Evolutionary conservation across 495 filamentous ascomycete species (phyloP).

Genomic region (Tuber aestivum): DNA sequence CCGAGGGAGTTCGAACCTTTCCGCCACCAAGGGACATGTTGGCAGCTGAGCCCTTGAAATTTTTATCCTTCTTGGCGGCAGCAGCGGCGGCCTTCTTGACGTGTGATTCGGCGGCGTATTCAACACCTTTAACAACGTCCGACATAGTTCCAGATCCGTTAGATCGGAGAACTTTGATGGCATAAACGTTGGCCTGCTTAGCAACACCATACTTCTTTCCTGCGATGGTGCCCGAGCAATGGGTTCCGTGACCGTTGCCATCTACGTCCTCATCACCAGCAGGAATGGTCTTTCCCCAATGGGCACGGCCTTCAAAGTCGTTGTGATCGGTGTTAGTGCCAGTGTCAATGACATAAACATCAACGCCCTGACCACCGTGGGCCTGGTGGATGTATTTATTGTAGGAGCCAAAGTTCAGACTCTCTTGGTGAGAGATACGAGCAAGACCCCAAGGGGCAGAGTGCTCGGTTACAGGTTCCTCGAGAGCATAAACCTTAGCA

Average conservation of each 20-base stretch:
- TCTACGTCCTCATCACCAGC: slow-evolving; percentile 74
- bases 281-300: slow-evolving; percentile 96
- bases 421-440: slow-evolving; percentile 89
- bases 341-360: slow-evolving; percentile 98
- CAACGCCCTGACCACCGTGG: slow-evolving; percentile 93
- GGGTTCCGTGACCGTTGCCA: slow-evolving; percentile 98
- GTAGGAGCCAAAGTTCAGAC: slow-evolving; percentile 80
- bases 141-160: slow-evolving; percentile 98
- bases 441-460: slow-evolving; percentile 96
- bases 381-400: slow-evolving; percentile 95
- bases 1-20: slow-evolving; percentile 48
- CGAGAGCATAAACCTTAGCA: slow-evolving; percentile 77
- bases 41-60: slow-evolving; percentile 96
- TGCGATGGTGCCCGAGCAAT: slow-evolving; percentile 96
- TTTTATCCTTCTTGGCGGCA: slow-evolving; percentile 74
- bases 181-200: slow-evolving; percentile 94
- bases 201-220: slow-evolving; percentile 99
- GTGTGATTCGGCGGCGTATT: slow-evolving; percentile 83
- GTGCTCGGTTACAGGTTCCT: slow-evolving; percentile 62
- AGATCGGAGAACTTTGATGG: slow-evolving; percentile 95
- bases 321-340: slow-evolving; percentile 90
- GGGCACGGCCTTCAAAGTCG: slow-evolving; percentile 92
- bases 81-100: slow-evolving; percentile 58
- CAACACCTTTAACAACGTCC: slow-evolving; percentile 96
- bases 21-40: slow-evolving; percentile 99